These are phyloP conservation scores for Pelargonium myrrhifolium DNA, from an alignment of 441 rosid genomes.

Conservation along the genomic window DNA sequence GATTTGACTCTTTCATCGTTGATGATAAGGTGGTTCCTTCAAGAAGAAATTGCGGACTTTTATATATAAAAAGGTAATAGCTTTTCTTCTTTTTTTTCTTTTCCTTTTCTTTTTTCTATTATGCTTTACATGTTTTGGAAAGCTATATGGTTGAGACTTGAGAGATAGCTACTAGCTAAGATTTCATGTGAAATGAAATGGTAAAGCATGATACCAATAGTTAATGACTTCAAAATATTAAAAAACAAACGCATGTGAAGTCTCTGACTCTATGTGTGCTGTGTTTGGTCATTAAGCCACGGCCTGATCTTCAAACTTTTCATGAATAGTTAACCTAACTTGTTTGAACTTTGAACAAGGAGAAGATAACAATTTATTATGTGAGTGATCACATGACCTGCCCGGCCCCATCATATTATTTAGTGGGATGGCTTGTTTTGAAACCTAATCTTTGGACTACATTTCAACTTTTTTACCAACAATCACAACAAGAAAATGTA, in stretches of 20 bases:
- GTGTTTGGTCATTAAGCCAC: background rate
- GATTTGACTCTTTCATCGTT: background rate
- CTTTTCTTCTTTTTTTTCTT: background rate
- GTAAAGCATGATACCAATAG: conserved; percentile 3
- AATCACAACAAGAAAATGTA: too few species aligned
- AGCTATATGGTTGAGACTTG: background rate
- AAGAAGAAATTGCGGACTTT: background rate
- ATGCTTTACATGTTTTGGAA: background rate
- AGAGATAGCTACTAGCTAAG: background rate
- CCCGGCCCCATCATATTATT: background rate
- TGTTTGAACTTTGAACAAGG: background rate
- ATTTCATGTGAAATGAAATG: background rate
- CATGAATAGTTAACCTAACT: conserved; percentile 5
- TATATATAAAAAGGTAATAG: background rate
- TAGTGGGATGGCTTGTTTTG: too few species aligned
- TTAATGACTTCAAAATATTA: background rate
- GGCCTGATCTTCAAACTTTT: background rate
- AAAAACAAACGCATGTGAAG: background rate
- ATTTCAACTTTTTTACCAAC: too few species aligned
- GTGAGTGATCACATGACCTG: conserved; percentile 2
- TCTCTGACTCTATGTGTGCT: background rate
- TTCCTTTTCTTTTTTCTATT: background rate
- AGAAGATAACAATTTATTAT: background rate
- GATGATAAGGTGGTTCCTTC: background rate
- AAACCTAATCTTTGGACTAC: too few species aligned